A percentile compares a stretch with the other conserved stretches of the same genome.
phyloP scores from a whole-genome alignment of 2,329 filamentous ascomycete species.

The Chrysosphaeria jannelii region DNA sequence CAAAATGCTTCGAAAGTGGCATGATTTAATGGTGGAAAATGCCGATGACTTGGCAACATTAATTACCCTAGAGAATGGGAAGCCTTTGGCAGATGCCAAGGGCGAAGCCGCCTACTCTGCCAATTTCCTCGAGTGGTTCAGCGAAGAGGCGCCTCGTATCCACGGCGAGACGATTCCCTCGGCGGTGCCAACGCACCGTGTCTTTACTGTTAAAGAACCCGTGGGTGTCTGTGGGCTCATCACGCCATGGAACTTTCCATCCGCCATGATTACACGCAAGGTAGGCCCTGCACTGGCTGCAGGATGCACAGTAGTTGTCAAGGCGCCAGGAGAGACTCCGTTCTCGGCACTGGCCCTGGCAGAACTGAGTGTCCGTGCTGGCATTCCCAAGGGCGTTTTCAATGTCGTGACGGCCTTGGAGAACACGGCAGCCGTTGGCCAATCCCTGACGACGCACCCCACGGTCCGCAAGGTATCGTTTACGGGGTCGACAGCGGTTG shows the following conservation, averaged over 20 bases:
- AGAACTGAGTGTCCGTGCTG: conserved; percentile 61
- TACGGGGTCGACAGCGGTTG: conserved; percentile 46
- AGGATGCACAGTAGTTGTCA: conserved; percentile 84
- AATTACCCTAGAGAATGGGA: conserved; percentile 77
- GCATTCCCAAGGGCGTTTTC: conserved; percentile 69
- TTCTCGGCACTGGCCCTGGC: conserved; percentile 70
- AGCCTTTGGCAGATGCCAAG: conserved; percentile 45
- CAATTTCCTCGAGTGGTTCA: conserved; percentile 56
- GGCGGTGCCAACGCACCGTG: conserved; percentile 37
- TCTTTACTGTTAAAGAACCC: conserved; percentile 55
- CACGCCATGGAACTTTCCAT: conserved; percentile 72
- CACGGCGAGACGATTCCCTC: conserved; percentile 51
- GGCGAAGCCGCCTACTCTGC: conserved; percentile 45
- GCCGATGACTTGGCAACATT: conserved; percentile 52
- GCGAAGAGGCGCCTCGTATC: conserved; percentile 41
- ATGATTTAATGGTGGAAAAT: conserved; percentile 51
- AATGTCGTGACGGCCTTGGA: conserved; percentile 59
- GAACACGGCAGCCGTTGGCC: conserved; percentile 56
- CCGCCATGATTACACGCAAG: conserved; percentile 45
- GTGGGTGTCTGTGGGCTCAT: conserved; percentile 62
- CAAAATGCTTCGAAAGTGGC: conserved; percentile 50
- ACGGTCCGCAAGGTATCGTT: conserved; percentile 76
- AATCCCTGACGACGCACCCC: conserved; percentile 44
- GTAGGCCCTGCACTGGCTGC: conserved; percentile 53
- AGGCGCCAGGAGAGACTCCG: conserved; percentile 75